Percentiles rank a stretch among this genome's conserved stretches.
Conservation (phyloP, 2,329 filamentous ascomycete species). For the Trichoderma sp. region DNA sequence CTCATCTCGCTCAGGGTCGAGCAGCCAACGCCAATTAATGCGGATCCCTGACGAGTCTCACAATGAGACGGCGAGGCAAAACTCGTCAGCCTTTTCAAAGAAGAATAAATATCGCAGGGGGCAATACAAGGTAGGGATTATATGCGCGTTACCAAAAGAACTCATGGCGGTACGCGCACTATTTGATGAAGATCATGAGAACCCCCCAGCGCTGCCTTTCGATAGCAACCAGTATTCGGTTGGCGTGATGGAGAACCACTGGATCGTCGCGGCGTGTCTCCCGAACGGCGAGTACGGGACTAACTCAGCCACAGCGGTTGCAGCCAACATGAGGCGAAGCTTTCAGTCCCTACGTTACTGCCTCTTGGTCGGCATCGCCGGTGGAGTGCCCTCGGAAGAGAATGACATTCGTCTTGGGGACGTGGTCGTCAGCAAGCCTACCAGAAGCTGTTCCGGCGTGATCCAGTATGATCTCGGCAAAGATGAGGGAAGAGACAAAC, state of each 20-base stretch:
- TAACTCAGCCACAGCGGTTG: background rate
- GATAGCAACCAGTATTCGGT: constrained; percentile 19
- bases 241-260: constrained; percentile 17
- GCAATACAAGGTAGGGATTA: constrained; percentile 17
- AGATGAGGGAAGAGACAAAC: background rate
- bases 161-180: constrained; percentile 22
- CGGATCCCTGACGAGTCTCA: no score
- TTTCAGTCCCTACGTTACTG: background rate
- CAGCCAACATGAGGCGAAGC: background rate
- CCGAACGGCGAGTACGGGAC: constrained; percentile 15
- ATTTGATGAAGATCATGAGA: constrained; percentile 17
- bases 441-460: background rate
- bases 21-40: no score
- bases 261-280: constrained; percentile 22
- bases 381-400: background rate
- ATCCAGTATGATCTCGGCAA: background rate
- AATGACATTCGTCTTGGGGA: background rate
- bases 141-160: constrained; percentile 22
- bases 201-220: background rate
- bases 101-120: background rate
- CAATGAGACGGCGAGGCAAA: no score
- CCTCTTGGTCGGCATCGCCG: background rate
- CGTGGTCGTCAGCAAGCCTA: background rate
- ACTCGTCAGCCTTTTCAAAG: no score
- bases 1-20: no score